Conservation (phyloP, 768 basidiomycete genomes). For the Leccinum obscurum region DNA sequence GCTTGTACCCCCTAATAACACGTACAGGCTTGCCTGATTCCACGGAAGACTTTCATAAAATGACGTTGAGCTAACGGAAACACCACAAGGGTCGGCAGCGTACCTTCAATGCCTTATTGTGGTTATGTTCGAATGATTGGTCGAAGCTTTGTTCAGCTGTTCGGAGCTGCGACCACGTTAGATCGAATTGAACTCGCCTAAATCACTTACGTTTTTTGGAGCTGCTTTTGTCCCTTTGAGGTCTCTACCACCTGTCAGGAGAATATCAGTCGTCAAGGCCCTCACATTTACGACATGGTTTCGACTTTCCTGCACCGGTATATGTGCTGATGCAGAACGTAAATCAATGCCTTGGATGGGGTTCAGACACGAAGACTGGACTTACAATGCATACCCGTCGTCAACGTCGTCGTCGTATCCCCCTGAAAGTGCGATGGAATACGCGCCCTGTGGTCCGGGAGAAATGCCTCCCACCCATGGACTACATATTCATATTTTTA, state of each 20-base stretch:
- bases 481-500: constrained; percentile 35
- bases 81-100: constrained; percentile 1
- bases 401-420: constrained; percentile 89
- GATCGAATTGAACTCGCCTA: neutral
- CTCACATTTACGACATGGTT: neutral
- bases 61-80: neutral
- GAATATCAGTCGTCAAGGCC: neutral
- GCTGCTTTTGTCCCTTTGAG: constrained; percentile 78
- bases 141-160: constrained; percentile 86
- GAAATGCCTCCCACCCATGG: constrained; percentile 84
- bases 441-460: constrained; percentile 63
- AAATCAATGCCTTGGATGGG: neutral
- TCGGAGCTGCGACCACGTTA: constrained; percentile 57
- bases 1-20: constrained; percentile 77
- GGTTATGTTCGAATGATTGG: constrained; percentile 73
- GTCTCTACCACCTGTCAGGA: constrained; percentile 69
- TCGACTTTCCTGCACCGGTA: constrained; percentile 65
- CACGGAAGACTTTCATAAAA: constrained; percentile 55
- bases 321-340: constrained; percentile 56
- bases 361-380: constrained; percentile 15
- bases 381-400: constrained; percentile 79
- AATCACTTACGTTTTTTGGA: constrained; percentile 74
- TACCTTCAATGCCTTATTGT: constrained; percentile 71
- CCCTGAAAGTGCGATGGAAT: constrained; percentile 85
- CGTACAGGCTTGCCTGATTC: constrained; percentile 82